phyloP scores from a whole-genome alignment of 441 rosid genomes.

The Aleurites moluccanus region DNA sequence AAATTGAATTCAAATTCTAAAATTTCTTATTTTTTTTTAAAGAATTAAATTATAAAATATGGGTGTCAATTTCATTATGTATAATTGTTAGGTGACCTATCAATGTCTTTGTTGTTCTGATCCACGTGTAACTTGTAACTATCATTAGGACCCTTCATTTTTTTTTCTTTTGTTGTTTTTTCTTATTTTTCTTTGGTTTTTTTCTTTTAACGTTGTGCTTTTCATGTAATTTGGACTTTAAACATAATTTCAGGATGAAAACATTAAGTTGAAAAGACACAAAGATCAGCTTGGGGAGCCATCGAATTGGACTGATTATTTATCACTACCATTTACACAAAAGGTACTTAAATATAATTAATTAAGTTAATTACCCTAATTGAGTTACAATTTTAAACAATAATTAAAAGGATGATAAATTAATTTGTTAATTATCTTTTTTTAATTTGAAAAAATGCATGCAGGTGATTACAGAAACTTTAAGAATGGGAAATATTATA shows the following conservation, averaged over 20 bases:
- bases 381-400: too few species aligned
- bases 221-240: not conserved
- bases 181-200: not conserved
- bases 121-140: conserved; percentile 30
- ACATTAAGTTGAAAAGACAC: conserved; percentile 64
- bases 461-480: conserved; percentile 94
- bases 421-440: not conserved
- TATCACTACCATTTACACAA: conserved; percentile 82
- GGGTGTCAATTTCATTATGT: conserved; percentile 18
- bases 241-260: conserved; percentile 60
- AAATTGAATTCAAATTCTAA: conserved; percentile 6
- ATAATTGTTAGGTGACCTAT: conserved; percentile 16
- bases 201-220: not conserved
- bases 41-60: not conserved
- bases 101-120: conserved; percentile 12
- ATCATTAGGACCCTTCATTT: conserved; percentile 12
- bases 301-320: conserved; percentile 74
- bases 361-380: too few species aligned
- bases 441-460: not conserved
- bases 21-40: too few species aligned
- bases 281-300: conserved; percentile 64
- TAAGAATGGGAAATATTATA: conserved; percentile 89
- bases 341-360: conserved; percentile 48
- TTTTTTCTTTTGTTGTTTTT: not conserved
- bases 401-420: not conserved